phyloP scores from a whole-genome alignment of 1,139 yeast genomes.

The Hemisphaericaspora lyxosophila region DNA sequence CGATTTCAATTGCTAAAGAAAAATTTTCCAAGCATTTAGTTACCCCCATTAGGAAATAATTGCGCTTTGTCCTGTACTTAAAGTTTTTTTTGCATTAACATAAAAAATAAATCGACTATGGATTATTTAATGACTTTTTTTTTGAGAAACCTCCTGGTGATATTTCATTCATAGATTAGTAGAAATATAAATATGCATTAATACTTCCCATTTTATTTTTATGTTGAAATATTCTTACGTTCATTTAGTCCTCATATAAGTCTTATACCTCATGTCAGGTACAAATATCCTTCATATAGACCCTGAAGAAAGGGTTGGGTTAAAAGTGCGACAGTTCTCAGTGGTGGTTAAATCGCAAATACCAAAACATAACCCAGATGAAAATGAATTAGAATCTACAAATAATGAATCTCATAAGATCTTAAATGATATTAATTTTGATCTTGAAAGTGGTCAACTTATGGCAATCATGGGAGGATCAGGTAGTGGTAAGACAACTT shows the following conservation, averaged over 20 bases:
- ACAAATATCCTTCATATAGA: constrained; percentile 20
- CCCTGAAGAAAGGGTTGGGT: constrained; percentile 26
- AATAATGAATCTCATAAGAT: constrained; percentile 18
- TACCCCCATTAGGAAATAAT: background rate
- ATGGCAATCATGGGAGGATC: constrained; percentile 83
- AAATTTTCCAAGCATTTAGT: no score
- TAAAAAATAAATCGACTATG: background rate
- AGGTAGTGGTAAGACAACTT: constrained; percentile 84
- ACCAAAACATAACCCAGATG: constrained; percentile 3
- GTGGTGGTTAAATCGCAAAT: constrained; percentile 26
- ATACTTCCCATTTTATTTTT: no score
- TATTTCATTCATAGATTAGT: no score
- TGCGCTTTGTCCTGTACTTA: constrained; percentile 1
- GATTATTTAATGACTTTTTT: background rate
- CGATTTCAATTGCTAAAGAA: no score
- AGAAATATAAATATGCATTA: no score
- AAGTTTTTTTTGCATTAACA: background rate
- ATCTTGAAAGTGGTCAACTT: constrained; percentile 50
- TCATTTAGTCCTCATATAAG: no score
- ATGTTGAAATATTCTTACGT: no score
- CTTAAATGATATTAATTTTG: constrained; percentile 51
- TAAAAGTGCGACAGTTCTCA: constrained; percentile 30
- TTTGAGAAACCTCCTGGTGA: no score
- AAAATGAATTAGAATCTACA: background rate
- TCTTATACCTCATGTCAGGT: constrained; percentile 1